phyloP scores from a whole-genome alignment of 805 yeast genomes.

The Yamadazyma insecticola region DNA sequence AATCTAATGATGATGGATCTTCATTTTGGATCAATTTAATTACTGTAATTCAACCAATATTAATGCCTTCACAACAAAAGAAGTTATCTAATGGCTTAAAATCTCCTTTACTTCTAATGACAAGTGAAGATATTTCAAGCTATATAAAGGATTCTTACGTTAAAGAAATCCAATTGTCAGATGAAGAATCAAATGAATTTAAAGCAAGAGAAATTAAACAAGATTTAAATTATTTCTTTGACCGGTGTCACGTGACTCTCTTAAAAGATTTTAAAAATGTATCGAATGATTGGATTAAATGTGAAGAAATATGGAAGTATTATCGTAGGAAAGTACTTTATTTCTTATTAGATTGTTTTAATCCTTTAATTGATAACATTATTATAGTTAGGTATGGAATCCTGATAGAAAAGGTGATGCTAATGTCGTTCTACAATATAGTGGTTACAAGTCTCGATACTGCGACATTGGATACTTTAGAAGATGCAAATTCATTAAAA shows the following conservation, averaged over 20 bases:
- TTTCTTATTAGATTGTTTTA: slow-evolving; percentile 19
- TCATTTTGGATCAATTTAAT: slow-evolving; percentile 16
- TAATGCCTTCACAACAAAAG: slow-evolving; percentile 20
- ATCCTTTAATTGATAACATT: slow-evolving; percentile 20
- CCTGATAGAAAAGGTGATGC: too few relatives aligned
- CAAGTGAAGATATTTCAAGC: slow-evolving; percentile 25
- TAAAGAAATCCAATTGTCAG: slow-evolving; percentile 3
- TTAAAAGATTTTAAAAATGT: slow-evolving; percentile 15
- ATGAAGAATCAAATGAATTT: slow-evolving; percentile 17
- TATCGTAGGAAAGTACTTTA: slow-evolving; percentile 24
- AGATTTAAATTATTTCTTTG: slow-evolving; percentile 22
- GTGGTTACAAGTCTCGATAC: too few relatives aligned
- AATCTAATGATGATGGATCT: slow-evolving; percentile 9
- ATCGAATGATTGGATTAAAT: slow-evolving; percentile 16
- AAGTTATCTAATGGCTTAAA: slow-evolving; percentile 15
- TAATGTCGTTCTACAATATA: too few relatives aligned
- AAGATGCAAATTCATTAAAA: slow-evolving; percentile 7
- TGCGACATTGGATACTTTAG: slow-evolving; percentile 6
- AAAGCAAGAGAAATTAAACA: slow-evolving; percentile 24
- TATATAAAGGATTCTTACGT: slow-evolving; percentile 13
- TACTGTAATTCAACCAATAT: slow-evolving; percentile 18
- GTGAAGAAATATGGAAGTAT: slow-evolving; percentile 22
- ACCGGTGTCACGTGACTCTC: slow-evolving; percentile 18
- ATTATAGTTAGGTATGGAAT: too few relatives aligned
- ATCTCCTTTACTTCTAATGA: slow-evolving; percentile 19